Percentiles rank a stretch among this genome's conserved stretches.
These are phyloP conservation scores for Nadsonia starkeyi-henricii DNA, from an alignment of 1,139 yeast genomes.

Conservation along the genomic window DNA sequence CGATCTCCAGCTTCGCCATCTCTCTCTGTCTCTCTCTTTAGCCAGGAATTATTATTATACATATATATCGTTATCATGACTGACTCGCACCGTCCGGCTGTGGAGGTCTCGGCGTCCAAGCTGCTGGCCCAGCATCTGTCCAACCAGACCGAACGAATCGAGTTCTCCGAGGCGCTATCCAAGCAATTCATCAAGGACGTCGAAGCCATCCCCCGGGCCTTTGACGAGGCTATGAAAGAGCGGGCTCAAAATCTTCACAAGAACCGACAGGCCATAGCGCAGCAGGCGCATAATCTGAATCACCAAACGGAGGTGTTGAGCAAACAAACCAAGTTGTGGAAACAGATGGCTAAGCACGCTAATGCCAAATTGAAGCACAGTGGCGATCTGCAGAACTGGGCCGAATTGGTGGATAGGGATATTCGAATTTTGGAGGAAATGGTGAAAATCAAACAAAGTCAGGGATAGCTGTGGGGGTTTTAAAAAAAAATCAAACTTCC, in stretches of 20 bases:
- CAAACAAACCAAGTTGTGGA: conserved; percentile 13
- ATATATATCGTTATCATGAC: background rate
- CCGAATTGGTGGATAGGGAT: conserved; percentile 36
- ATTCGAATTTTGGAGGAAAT: conserved; percentile 33
- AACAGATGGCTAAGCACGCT: conserved; percentile 11
- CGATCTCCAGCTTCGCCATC: too few species aligned
- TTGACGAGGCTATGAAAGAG: conserved; percentile 16
- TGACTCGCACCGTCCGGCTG: background rate
- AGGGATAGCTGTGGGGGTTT: background rate
- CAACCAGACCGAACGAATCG: background rate
- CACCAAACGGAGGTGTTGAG: conserved; percentile 10
- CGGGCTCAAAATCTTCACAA: conserved; percentile 17
- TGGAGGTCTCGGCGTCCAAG: background rate
- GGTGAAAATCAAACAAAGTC: conserved; percentile 6
- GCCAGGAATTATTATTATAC: too few species aligned
- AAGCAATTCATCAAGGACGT: conserved; percentile 8
- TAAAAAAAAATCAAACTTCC: too few species aligned
- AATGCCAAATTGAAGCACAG: conserved; percentile 18
- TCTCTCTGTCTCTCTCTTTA: too few species aligned
- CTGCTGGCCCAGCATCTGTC: background rate
- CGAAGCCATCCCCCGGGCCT: conserved; percentile 12
- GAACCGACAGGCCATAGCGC: conserved; percentile 13
- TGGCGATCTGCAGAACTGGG: conserved; percentile 31
- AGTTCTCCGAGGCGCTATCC: conserved; percentile 2
- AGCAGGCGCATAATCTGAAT: conserved; percentile 14